phyloP scores from a whole-genome alignment of 768 basidiomycete species.

The Mrakia blollopis region DNA sequence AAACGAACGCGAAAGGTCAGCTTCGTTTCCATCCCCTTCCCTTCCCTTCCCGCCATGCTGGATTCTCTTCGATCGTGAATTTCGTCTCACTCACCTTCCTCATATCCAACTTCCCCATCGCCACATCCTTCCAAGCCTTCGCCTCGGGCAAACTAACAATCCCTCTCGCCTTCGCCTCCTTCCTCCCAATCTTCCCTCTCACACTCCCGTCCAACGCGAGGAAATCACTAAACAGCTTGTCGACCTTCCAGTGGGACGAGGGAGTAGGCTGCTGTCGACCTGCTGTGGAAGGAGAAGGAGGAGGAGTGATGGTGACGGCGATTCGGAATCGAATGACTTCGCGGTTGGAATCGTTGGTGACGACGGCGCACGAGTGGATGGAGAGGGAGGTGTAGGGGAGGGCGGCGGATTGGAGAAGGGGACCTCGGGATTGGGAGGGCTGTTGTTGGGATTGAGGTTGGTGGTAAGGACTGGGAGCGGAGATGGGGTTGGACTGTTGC shows the following conservation, averaged over 20 bases:
- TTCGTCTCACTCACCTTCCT: slow-evolving; percentile 62
- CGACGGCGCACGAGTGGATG: slow-evolving; percentile 21
- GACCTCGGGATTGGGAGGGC: not conserved
- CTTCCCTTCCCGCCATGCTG: not conserved
- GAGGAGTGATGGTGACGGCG: slow-evolving; percentile 31
- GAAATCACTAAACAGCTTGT: slow-evolving; percentile 92
- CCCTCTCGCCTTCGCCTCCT: slow-evolving; percentile 60
- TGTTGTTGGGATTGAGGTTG: no score
- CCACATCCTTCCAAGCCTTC: slow-evolving; percentile 92
- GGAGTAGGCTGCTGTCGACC: not conserved
- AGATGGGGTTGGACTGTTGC: not conserved
- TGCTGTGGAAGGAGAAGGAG: slow-evolving; percentile 43
- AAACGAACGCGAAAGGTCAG: slow-evolving; percentile 19
- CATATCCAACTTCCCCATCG: slow-evolving; percentile 93
- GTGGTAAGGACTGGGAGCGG: not conserved
- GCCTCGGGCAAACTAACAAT: slow-evolving; percentile 81
- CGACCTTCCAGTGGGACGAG: slow-evolving; percentile 56
- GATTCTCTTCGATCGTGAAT: no score
- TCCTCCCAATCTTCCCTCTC: slow-evolving; percentile 55
- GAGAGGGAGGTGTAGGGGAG: slow-evolving; percentile 17
- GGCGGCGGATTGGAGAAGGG: not conserved
- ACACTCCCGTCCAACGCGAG: slow-evolving; percentile 78
- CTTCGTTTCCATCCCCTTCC: no score
- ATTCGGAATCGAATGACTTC: slow-evolving; percentile 22
- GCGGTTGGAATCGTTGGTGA: slow-evolving; percentile 15